A percentile compares a stretch with the other conserved stretches of the same genome.
Evolutionary conservation across 2,329 filamentous ascomycete genomes (phyloP).

Genomic region (Xylaria multiplex): DNA sequence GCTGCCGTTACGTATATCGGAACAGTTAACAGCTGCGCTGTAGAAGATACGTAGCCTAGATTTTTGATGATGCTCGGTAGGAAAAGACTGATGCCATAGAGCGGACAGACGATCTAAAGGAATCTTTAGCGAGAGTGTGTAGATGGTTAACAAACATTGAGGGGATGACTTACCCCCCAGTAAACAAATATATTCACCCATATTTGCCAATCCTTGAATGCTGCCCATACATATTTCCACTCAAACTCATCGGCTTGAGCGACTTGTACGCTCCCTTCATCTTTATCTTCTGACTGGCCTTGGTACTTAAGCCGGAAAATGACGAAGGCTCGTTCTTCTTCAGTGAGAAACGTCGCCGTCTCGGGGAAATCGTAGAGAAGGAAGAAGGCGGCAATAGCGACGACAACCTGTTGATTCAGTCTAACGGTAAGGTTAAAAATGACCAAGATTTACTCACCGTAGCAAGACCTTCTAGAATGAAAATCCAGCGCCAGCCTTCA

Average conservation of each 20-base stretch:
- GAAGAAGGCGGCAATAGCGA: constrained; percentile 75
- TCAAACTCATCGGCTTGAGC: constrained; percentile 80
- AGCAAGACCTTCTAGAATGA: constrained; percentile 75
- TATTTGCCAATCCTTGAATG: constrained; percentile 84
- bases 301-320: constrained; percentile 76
- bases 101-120: constrained; percentile 59
- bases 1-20: constrained; percentile 72
- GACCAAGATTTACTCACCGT: constrained; percentile 58
- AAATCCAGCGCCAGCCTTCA: constrained; percentile 72
- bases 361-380: constrained; percentile 84
- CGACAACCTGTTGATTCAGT: constrained; percentile 52
- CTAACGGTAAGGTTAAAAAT: neutral
- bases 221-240: constrained; percentile 77
- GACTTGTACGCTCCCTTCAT: constrained; percentile 46
- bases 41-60: constrained; percentile 66
- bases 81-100: constrained; percentile 69
- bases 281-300: constrained; percentile 58
- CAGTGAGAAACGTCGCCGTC: constrained; percentile 76
- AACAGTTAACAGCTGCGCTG: constrained; percentile 71
- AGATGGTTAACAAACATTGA: neutral
- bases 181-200: constrained; percentile 69
- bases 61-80: constrained; percentile 71
- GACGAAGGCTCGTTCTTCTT: constrained; percentile 76
- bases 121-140: neutral
- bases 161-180: constrained; percentile 66